Percentiles rank a stretch among this genome's conserved stretches.
Evolutionary conservation across 1,139 yeast genomes (phyloP).

Genomic region (Candida anutae): DNA sequence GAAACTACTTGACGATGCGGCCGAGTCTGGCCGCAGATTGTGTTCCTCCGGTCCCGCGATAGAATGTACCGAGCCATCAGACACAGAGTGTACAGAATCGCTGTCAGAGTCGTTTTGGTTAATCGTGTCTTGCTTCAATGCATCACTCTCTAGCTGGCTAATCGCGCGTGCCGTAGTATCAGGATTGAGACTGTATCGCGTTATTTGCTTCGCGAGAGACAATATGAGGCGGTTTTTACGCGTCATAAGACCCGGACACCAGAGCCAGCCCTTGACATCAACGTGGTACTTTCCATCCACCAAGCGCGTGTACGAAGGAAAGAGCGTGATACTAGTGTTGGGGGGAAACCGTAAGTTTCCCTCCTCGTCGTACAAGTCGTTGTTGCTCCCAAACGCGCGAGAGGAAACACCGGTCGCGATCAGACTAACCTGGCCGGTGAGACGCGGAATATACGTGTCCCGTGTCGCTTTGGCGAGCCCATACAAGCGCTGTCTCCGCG

Average conservation of each 20-base stretch:
- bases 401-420: conserved; percentile 42
- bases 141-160: conserved; percentile 22
- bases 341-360: conserved; percentile 30
- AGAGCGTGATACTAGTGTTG: conserved; percentile 34
- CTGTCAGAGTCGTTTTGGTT: conserved; percentile 6
- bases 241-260: conserved; percentile 61
- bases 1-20: conserved; percentile 7
- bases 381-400: conserved; percentile 22
- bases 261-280: conserved; percentile 67
- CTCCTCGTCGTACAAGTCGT: conserved; percentile 22
- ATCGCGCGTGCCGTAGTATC: conserved; percentile 19
- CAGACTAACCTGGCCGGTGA: conserved; percentile 41
- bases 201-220: conserved; percentile 63
- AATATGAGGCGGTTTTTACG: conserved; percentile 64
- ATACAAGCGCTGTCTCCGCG: conserved; percentile 28
- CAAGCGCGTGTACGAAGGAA: conserved; percentile 58
- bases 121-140: conserved; percentile 21
- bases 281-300: conserved; percentile 35
- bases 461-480: conserved; percentile 51
- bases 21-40: conserved; percentile 2
- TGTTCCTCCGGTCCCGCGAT: no score
- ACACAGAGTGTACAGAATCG: conserved; percentile 5
- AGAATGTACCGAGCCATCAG: conserved; percentile 2
- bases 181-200: conserved; percentile 31
- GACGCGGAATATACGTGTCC: conserved; percentile 48